These are phyloP conservation scores for Candida montana DNA, from an alignment of 805 yeast genomes.

Conservation along the genomic window DNA sequence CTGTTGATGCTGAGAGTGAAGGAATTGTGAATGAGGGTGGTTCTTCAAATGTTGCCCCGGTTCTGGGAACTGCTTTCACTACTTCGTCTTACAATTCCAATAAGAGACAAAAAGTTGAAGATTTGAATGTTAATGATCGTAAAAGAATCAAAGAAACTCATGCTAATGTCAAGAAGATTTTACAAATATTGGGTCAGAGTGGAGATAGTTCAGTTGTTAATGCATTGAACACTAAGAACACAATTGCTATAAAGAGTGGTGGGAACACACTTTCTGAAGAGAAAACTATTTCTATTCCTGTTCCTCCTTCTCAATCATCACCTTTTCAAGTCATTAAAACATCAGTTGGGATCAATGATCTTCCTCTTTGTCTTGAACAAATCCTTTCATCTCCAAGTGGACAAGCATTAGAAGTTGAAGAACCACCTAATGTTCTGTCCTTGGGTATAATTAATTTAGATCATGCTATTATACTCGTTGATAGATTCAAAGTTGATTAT, in stretches of 20 bases:
- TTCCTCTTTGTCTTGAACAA: slow-evolving; percentile 16
- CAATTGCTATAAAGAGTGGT: slow-evolving; percentile 6
- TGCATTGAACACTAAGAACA: slow-evolving; percentile 9
- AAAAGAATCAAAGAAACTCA: slow-evolving; percentile 9
- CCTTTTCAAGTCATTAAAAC: slow-evolving; percentile 23
- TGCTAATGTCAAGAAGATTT: slow-evolving; percentile 8
- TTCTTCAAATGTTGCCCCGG: neutral
- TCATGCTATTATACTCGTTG: slow-evolving; percentile 47
- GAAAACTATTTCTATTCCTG: slow-evolving; percentile 11
- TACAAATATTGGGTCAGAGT: slow-evolving; percentile 1
- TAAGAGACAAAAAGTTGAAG: slow-evolving; percentile 1
- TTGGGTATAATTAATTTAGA: slow-evolving; percentile 42
- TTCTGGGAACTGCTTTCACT: neutral
- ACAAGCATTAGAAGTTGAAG: slow-evolving; percentile 12
- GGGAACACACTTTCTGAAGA: slow-evolving; percentile 1
- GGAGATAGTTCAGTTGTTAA: neutral
- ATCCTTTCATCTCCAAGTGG: slow-evolving; percentile 10
- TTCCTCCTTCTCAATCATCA: slow-evolving; percentile 26
- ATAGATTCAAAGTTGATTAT: slow-evolving; percentile 57
- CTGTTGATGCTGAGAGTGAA: slow-evolving; percentile 3
- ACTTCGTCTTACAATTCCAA: neutral
- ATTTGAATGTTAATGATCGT: slow-evolving; percentile 1
- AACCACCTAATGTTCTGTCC: slow-evolving; percentile 43
- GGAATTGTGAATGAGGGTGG: neutral
- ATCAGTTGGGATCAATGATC: slow-evolving; percentile 12